Percentiles rank a stretch among this genome's conserved stretches.
Evolutionary conservation across 164 flowering plant species (phyloP).

Genomic region (Euptelea pleiosperma): DNA sequence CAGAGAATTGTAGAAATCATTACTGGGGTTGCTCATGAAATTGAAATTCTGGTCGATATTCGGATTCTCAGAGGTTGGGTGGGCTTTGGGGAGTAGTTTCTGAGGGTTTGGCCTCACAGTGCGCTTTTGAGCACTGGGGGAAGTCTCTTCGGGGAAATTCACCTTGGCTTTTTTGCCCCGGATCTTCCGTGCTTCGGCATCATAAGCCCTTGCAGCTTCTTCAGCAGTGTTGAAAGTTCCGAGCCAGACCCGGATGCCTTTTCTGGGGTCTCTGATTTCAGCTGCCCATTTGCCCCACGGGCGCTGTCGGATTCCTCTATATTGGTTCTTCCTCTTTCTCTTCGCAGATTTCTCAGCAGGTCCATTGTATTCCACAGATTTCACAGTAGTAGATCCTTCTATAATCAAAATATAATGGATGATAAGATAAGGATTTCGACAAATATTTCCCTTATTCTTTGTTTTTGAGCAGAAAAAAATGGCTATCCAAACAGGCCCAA

Average conservation of each 20-base stretch:
- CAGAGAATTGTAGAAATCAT: constrained; percentile 29
- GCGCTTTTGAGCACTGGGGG: constrained; percentile 33
- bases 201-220: constrained; percentile 99
- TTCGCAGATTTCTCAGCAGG: constrained; percentile 69
- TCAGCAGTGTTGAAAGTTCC: constrained; percentile 99
- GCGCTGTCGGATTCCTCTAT: constrained; percentile 90
- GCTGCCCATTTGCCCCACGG: constrained; percentile 99
- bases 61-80: constrained; percentile 24
- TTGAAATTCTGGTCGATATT: constrained; percentile 28
- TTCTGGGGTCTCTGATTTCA: constrained; percentile 94
- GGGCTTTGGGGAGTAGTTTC: constrained; percentile 30
- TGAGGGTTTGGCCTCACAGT: constrained; percentile 31
- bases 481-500: not conserved
- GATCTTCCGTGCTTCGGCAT: constrained; percentile 91
- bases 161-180: constrained; percentile 96
- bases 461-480: too few relatives aligned
- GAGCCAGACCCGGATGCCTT: constrained; percentile 96
- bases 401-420: constrained; percentile 3
- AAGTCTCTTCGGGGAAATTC: constrained; percentile 76
- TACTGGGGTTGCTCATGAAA: constrained; percentile 27
- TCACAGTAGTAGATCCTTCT: constrained; percentile 34
- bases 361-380: constrained; percentile 47
- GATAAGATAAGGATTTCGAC: too few relatives aligned
- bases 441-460: too few relatives aligned
- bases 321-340: constrained; percentile 95